Conservation (phyloP, 2,329 filamentous ascomycete genomes). For the Aspergillus brasiliensis region DNA sequence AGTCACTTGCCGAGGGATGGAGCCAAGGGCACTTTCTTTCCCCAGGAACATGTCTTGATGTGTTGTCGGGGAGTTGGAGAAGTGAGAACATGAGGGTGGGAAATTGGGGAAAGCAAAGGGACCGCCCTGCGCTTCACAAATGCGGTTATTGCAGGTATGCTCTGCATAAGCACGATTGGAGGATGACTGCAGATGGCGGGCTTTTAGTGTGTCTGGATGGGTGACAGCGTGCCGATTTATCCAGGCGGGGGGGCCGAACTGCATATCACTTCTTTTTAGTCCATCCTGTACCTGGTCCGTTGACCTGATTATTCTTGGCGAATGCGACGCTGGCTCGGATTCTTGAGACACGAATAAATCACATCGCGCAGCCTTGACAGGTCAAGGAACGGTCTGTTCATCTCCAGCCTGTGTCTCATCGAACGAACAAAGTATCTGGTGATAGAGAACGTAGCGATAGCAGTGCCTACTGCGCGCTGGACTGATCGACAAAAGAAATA, state of each 20-base stretch:
- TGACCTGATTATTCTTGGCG: not conserved
- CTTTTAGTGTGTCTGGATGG: not conserved
- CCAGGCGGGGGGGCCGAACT: conserved; percentile 20
- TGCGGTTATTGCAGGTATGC: not conserved
- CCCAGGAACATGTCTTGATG: not conserved
- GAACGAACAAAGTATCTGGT: too few relatives aligned
- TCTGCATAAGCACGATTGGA: conserved; percentile 7
- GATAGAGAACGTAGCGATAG: too few relatives aligned
- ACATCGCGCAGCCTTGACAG: not conserved
- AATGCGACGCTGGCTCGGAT: not conserved
- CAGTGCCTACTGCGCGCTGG: too few relatives aligned
- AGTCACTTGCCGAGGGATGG: conserved; percentile 7
- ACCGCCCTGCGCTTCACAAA: not conserved
- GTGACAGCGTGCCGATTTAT: conserved; percentile 28
- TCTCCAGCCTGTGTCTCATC: too few relatives aligned
- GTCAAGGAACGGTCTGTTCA: not conserved
- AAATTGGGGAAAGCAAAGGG: not conserved
- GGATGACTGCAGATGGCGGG: not conserved
- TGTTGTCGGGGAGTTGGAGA: not conserved
- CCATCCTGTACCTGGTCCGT: not conserved
- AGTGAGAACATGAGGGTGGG: not conserved
- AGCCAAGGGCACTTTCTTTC: not conserved
- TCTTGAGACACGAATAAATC: not conserved
- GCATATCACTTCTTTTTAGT: not conserved
- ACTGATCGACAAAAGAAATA: too few relatives aligned